These are phyloP conservation scores for Pichia nanzhaoensis DNA, from an alignment of 805 yeast species.

Conservation along the genomic window DNA sequence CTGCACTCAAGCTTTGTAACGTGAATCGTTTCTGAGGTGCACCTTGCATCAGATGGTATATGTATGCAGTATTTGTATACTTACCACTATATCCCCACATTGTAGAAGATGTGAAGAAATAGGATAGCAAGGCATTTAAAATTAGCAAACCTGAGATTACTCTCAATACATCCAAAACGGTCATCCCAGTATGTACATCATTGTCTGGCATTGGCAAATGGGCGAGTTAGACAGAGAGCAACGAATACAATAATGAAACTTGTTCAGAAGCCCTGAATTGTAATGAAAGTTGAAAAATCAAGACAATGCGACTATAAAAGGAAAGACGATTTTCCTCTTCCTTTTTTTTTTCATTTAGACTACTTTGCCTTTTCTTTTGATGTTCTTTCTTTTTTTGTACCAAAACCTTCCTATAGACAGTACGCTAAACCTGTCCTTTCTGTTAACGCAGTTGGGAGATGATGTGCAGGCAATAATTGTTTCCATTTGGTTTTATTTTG, in stretches of 20 bases:
- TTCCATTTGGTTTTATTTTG: not conserved
- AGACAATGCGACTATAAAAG: constrained; percentile 1
- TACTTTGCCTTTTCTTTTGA: not conserved
- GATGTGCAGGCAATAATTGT: constrained; percentile 3
- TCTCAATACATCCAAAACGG: constrained; percentile 37
- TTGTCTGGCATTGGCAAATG: not conserved
- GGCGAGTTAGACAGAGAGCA: not conserved
- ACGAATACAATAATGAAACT: not conserved
- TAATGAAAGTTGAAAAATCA: not conserved
- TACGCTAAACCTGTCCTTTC: constrained; percentile 22
- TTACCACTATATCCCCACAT: constrained; percentile 59
- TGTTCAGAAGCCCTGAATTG: not conserved
- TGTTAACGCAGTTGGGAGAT: constrained; percentile 2
- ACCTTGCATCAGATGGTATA: constrained; percentile 16
- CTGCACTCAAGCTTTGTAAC: constrained; percentile 35
- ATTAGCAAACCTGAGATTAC: constrained; percentile 40
- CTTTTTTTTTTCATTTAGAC: not conserved
- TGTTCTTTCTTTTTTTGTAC: constrained; percentile 21
- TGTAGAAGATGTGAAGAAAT: constrained; percentile 48
- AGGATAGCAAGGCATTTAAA: constrained; percentile 44
- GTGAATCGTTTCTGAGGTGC: constrained; percentile 32
- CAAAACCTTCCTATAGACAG: constrained; percentile 33
- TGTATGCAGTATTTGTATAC: constrained; percentile 39
- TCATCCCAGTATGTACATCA: constrained; percentile 12
- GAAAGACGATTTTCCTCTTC: not conserved